Conservation (phyloP, 2,329 filamentous ascomycete species). For the Alternaria sp. region DNA sequence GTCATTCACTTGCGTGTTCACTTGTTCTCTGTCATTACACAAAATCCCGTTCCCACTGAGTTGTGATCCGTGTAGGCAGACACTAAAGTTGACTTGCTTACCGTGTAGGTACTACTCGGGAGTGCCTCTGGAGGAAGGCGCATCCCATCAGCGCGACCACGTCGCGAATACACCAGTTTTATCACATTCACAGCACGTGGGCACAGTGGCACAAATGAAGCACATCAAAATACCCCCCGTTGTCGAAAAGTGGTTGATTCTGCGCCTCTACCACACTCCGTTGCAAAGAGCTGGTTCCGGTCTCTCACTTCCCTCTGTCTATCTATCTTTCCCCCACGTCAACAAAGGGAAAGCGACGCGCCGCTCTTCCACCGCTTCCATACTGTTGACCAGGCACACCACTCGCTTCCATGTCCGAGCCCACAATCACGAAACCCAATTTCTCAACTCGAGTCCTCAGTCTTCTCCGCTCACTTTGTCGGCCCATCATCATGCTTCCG, state of each 20-base stretch:
- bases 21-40: not conserved
- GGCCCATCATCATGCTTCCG: not conserved
- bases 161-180: not conserved
- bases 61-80: not conserved
- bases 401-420: not conserved
- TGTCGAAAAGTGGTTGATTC: not conserved
- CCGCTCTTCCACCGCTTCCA: not conserved
- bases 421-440: not conserved
- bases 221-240: not conserved
- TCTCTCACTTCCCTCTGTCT: too few species aligned
- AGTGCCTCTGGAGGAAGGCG: not conserved
- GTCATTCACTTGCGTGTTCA: not conserved
- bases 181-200: conserved; percentile 2
- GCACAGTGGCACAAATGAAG: not conserved
- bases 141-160: not conserved
- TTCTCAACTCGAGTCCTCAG: not conserved
- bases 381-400: not conserved
- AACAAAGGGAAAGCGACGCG: not conserved
- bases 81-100: not conserved
- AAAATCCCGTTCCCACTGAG: not conserved
- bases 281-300: not conserved
- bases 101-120: not conserved
- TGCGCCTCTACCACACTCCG: not conserved
- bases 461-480: not conserved
- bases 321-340: not conserved